phyloP scores from a whole-genome alignment of 768 basidiomycete species.

The Rubroboletus satanas region DNA sequence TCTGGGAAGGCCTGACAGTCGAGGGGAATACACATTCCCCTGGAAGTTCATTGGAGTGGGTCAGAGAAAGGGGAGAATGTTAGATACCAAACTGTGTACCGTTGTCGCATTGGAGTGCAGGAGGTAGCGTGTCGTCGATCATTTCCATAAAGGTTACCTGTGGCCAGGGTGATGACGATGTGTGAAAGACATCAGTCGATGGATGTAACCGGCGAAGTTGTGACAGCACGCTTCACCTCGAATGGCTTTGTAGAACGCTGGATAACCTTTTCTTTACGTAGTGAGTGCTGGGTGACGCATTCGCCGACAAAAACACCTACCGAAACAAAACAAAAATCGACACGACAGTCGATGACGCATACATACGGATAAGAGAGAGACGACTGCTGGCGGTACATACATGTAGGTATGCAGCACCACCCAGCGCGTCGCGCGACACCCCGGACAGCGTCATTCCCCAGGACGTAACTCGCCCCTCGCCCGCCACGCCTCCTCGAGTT shows the following conservation, averaged over 20 bases:
- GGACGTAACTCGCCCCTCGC: constrained; percentile 61
- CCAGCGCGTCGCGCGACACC: constrained; percentile 80
- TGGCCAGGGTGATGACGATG: background rate
- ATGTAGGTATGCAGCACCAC: constrained; percentile 61
- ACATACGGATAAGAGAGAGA: background rate
- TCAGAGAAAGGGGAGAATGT: background rate
- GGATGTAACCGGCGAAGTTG: too few relatives aligned
- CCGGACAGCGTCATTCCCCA: constrained; percentile 92
- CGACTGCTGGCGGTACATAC: constrained; percentile 31
- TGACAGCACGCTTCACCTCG: too few relatives aligned
- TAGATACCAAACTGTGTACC: too few relatives aligned
- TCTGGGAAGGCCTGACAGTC: background rate
- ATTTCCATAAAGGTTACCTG: too few relatives aligned
- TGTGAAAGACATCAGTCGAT: too few relatives aligned
- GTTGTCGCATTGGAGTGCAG: background rate
- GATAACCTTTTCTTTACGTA: too few relatives aligned
- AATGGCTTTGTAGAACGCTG: too few relatives aligned
- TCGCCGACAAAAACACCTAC: constrained; percentile 78
- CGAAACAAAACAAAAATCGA: background rate
- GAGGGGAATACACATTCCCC: background rate
- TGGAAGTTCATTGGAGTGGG: background rate
- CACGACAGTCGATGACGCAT: background rate
- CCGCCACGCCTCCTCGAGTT: constrained; percentile 66
- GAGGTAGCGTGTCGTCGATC: too few relatives aligned
- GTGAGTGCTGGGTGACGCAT: constrained; percentile 63